Conservation (phyloP, 164 flowering plant genomes). For the Dillenia suffruticosa region DNA sequence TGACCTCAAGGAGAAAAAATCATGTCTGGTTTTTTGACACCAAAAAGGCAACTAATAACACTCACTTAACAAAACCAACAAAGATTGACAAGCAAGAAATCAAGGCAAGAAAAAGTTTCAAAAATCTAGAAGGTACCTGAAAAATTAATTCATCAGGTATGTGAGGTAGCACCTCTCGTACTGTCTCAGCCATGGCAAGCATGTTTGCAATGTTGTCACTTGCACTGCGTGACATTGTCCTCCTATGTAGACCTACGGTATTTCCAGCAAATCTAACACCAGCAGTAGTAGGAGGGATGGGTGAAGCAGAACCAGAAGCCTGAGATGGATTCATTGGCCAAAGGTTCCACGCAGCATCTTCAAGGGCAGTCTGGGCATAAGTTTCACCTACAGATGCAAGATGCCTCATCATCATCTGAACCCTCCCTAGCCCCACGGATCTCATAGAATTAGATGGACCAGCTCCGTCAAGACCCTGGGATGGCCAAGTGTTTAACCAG, state of each 20-base stretch:
- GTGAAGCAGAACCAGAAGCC: slow-evolving; percentile 45
- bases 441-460: slow-evolving; percentile 74
- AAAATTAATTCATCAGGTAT: slow-evolving; percentile 87
- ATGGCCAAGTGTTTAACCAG: slow-evolving; percentile 68
- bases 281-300: slow-evolving; percentile 33
- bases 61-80: too few relatives aligned
- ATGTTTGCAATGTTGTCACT: slow-evolving; percentile 59
- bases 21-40: too few relatives aligned
- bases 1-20: too few relatives aligned
- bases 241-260: slow-evolving; percentile 46
- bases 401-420: slow-evolving; percentile 98
- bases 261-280: slow-evolving; percentile 36
- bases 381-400: slow-evolving; percentile 97
- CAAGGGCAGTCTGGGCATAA: slow-evolving; percentile 81
- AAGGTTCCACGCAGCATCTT: slow-evolving; percentile 81
- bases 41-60: too few relatives aligned
- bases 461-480: slow-evolving; percentile 75
- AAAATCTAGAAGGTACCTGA: slow-evolving; percentile 45
- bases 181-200: slow-evolving; percentile 89
- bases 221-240: slow-evolving; percentile 37
- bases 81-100: too few relatives aligned
- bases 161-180: slow-evolving; percentile 92
- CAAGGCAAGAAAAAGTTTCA: background rate
- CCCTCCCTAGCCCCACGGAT: slow-evolving; percentile 72
- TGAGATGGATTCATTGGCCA: slow-evolving; percentile 73